These are phyloP conservation scores for Fusarium veterinarium DNA, from an alignment of 2,329 filamentous ascomycete genomes.

Conservation along the genomic window DNA sequence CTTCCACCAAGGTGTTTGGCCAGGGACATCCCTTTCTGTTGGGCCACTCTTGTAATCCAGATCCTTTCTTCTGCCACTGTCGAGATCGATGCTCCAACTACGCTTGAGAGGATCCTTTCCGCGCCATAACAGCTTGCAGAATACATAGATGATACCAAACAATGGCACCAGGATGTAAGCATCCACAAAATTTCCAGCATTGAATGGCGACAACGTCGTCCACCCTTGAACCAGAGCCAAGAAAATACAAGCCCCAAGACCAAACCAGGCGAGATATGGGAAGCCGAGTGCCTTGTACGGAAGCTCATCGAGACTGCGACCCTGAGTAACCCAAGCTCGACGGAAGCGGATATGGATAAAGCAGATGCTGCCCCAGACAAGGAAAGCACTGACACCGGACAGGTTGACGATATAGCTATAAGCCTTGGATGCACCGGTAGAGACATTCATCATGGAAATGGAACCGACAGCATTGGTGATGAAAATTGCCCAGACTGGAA, in stretches of 20 bases:
- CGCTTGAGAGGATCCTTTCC: conserved; percentile 62
- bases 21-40: conserved; percentile 48
- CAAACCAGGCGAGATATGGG: conserved; percentile 70
- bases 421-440: conserved; percentile 72
- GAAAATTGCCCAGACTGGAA: conserved; percentile 70
- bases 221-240: conserved; percentile 71
- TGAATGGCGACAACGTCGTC: conserved; percentile 68
- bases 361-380: conserved; percentile 78
- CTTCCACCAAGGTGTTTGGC: conserved; percentile 56
- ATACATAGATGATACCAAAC: conserved; percentile 67
- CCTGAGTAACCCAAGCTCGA: conserved; percentile 69
- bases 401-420: conserved; percentile 79
- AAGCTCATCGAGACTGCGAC: conserved; percentile 63
- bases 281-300: conserved; percentile 67
- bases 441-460: conserved; percentile 80
- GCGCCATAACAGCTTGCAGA: conserved; percentile 64
- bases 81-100: conserved; percentile 65
- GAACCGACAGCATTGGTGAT: conserved; percentile 78
- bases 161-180: conserved; percentile 71
- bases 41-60: conserved; percentile 57
- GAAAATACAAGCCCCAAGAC: conserved; percentile 67
- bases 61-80: conserved; percentile 66
- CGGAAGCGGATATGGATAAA: conserved; percentile 80
- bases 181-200: conserved; percentile 69
- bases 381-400: conserved; percentile 75